A percentile compares a stretch with the other conserved stretches of the same genome.
Conservation (phyloP, 305 asterid genomes). For the Fraxinus sp. region DNA sequence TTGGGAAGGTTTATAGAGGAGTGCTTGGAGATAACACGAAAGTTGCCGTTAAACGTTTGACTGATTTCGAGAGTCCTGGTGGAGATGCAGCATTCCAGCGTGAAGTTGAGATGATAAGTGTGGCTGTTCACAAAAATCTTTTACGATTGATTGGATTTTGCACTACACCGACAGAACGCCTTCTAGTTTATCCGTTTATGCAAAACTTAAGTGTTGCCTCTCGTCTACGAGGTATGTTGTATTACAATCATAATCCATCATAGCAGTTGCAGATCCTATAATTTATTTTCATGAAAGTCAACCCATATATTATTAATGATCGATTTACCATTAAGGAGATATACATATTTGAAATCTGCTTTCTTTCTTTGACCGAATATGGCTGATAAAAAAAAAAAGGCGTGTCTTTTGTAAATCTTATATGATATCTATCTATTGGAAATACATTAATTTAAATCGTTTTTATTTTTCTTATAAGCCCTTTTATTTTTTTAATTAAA, state of each 20-base stretch:
- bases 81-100: slow-evolving; percentile 93
- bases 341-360: neutral
- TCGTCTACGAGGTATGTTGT: slow-evolving; percentile 69
- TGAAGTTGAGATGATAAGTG: slow-evolving; percentile 98
- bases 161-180: slow-evolving; percentile 95
- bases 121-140: slow-evolving; percentile 91
- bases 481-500: neutral
- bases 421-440: neutral
- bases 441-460: neutral
- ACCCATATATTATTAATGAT: neutral
- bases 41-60: slow-evolving; percentile 87
- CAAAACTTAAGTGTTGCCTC: slow-evolving; percentile 92
- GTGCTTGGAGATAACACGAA: slow-evolving; percentile 70
- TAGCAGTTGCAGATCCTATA: neutral
- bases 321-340: neutral
- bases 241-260: neutral
- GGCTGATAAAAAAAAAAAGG: neutral
- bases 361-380: neutral
- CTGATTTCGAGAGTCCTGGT: slow-evolving; percentile 86
- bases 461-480: neutral
- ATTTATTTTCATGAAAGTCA: neutral
- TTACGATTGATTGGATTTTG: slow-evolving; percentile 84
- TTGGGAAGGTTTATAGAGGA: slow-evolving; percentile 93
- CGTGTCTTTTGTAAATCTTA: neutral
- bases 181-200: slow-evolving; percentile 90